A percentile compares a stretch with the other conserved stretches of the same genome.
phyloP scores from a whole-genome alignment of 805 yeast species.

The Lipomyces spencermartinsiae region DNA sequence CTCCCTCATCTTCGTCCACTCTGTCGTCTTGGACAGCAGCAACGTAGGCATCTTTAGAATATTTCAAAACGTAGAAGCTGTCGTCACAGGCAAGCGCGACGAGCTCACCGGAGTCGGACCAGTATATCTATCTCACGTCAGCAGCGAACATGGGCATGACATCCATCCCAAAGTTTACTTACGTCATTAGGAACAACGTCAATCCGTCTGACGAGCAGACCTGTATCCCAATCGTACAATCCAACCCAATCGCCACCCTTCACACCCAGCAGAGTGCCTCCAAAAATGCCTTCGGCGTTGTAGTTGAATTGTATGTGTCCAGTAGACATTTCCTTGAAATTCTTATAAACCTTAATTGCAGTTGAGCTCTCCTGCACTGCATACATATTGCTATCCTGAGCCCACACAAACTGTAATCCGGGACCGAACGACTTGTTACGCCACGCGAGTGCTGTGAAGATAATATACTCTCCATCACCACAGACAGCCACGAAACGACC shows the following conservation, averaged over 20 bases:
- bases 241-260: slow-evolving; percentile 76
- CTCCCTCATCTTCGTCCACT: slow-evolving; percentile 82
- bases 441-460: slow-evolving; percentile 98
- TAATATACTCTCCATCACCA: slow-evolving; percentile 97
- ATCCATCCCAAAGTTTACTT: background rate
- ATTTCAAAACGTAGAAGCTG: slow-evolving; percentile 78
- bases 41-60: slow-evolving; percentile 68
- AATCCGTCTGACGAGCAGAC: slow-evolving; percentile 81
- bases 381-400: slow-evolving; percentile 83
- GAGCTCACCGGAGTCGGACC: slow-evolving; percentile 94
- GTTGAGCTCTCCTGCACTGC: slow-evolving; percentile 78
- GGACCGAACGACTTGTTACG: slow-evolving; percentile 91
- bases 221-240: slow-evolving; percentile 94
- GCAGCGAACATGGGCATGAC: background rate
- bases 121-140: slow-evolving; percentile 54
- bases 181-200: slow-evolving; percentile 82
- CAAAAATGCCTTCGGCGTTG: slow-evolving; percentile 78
- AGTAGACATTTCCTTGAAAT: slow-evolving; percentile 78
- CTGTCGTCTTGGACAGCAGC: slow-evolving; percentile 64
- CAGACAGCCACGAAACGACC: slow-evolving; percentile 96
- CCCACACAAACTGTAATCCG: slow-evolving; percentile 94
- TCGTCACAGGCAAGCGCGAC: slow-evolving; percentile 76
- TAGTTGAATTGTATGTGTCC: slow-evolving; percentile 70
- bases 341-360: slow-evolving; percentile 73
- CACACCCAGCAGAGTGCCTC: slow-evolving; percentile 88